phyloP scores from a whole-genome alignment of 768 basidiomycete genomes.

The Pleurotus giganteus region DNA sequence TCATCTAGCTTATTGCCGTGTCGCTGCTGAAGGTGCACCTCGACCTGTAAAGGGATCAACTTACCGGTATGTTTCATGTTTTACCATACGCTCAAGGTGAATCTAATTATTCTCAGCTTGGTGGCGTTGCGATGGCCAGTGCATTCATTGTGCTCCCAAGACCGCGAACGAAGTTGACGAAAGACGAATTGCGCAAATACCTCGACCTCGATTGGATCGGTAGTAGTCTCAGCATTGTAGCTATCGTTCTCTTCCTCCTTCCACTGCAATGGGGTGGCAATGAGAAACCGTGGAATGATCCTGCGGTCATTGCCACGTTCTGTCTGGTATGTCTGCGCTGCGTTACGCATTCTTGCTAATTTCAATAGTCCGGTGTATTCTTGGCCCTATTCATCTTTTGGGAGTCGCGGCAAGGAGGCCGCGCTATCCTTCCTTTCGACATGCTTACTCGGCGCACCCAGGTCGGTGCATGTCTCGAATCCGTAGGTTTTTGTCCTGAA shows the following conservation, averaged over 20 bases:
- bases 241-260: constrained; percentile 34
- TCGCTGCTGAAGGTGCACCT: too few relatives aligned
- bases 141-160: not conserved
- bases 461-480: constrained; percentile 25
- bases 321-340: not conserved
- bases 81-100: too few relatives aligned
- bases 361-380: constrained; percentile 21
- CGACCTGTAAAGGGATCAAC: not conserved
- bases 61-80: constrained; percentile 18
- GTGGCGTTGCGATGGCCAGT: not conserved
- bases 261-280: constrained; percentile 42
- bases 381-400: constrained; percentile 28
- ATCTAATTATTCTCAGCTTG: constrained; percentile 39
- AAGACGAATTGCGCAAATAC: not conserved
- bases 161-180: not conserved
- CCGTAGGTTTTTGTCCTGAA: constrained; percentile 8
- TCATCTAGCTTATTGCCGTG: too few relatives aligned
- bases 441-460: constrained; percentile 29
- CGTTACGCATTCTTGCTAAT: not conserved
- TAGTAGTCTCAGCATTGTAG: constrained; percentile 26
- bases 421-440: constrained; percentile 36
- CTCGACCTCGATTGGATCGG: constrained; percentile 9
- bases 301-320: constrained; percentile 22
- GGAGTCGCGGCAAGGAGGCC: constrained; percentile 28
- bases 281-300: constrained; percentile 35